Evolutionary conservation across 176 grass and related monocot species (phyloP), one percentile per base, ranked within the genome.

Genomic region (Chrysopogon serrulatus): DNA sequence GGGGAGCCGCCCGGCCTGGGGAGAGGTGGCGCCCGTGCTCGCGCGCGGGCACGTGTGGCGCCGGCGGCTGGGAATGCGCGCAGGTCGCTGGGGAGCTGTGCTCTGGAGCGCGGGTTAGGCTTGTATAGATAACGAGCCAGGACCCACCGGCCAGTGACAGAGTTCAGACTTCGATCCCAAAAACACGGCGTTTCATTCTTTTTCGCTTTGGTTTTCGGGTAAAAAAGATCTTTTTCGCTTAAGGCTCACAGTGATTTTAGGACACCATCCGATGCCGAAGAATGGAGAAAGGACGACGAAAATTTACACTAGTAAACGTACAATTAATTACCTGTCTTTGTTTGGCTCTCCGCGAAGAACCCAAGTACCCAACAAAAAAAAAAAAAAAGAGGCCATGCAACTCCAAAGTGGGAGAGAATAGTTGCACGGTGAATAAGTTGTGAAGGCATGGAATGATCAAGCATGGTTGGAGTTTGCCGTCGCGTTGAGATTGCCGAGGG

Each of bases 111-210:
- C 32, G 21, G 2, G 19, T 24, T 57, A 24, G 47, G 36, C 13
- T 8, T 64, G 30, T 80, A 27, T 19, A 64, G 88, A 90, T 90
- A 90, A 90, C 65, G 78, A 23, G 6, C 2, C 15, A 13, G 27
- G 61, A 11, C 18, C 60, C 61, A 79, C 40, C 59, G 9, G 59
- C 14, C 59, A 79, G 76, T 10, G 24, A 18, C 6, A n/a, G 28
- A n/a, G 36, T 6, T 15, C 10, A 9, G 11, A 10, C 17, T 30
- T 13, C 23, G 11, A 5, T 44, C 27, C 69, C 12, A 47, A 16
- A 8, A 16, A 8, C 47, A 19, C 5, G 47, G 17, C 47, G 47
- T 47, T 17, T 43, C 42, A 43, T 43, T 43, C 11, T 43, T 44
- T 14, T 44, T 44, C 1, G 42, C 42, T 44, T n/a, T n/a, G n/a